These are phyloP conservation scores for Pharus latifolius DNA, from an alignment of 176 grass and related monocot genomes.

Conservation along the genomic window DNA sequence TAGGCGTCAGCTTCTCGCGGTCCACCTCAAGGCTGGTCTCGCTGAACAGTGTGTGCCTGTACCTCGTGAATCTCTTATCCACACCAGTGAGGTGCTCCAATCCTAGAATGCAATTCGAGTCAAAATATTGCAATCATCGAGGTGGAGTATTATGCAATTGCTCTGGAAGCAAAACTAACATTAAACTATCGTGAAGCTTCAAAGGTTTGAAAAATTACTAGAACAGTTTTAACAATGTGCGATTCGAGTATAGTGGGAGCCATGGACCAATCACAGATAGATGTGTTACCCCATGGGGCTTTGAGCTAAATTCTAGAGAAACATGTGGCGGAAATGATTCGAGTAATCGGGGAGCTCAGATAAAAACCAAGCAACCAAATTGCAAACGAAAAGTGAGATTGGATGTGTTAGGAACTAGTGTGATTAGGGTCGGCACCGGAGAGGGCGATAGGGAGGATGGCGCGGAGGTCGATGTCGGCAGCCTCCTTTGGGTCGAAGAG, in stretches of 20 bases:
- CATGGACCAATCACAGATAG: neutral
- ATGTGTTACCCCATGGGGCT: too few species aligned
- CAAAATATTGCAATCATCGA: neutral
- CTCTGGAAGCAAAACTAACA: neutral
- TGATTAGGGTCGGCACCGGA: slow-evolving; percentile 30
- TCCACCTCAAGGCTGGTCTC: slow-evolving; percentile 75
- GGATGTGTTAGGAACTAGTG: too few species aligned
- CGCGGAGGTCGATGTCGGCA: slow-evolving; percentile 62
- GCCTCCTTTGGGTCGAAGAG: slow-evolving; percentile 68
- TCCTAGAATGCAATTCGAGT: slow-evolving; percentile 32
- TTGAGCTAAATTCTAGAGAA: neutral
- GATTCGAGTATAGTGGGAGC: neutral
- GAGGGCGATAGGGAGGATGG: slow-evolving; percentile 66
- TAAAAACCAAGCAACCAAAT: neutral
- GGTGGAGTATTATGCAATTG: neutral
- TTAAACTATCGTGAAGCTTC: neutral
- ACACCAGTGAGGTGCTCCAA: slow-evolving; percentile 55
- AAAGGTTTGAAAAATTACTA: neutral
- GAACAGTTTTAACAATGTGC: neutral
- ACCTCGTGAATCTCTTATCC: slow-evolving; percentile 56
- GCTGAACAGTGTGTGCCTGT: slow-evolving; percentile 59
- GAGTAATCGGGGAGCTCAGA: neutral
- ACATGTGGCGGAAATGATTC: too few species aligned
- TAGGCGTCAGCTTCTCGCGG: slow-evolving; percentile 53
- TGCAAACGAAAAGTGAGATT: neutral